Base-by-base conservation (phyloP, 352 stramenopile genomes). In the Pythium guiyangense region DNA sequence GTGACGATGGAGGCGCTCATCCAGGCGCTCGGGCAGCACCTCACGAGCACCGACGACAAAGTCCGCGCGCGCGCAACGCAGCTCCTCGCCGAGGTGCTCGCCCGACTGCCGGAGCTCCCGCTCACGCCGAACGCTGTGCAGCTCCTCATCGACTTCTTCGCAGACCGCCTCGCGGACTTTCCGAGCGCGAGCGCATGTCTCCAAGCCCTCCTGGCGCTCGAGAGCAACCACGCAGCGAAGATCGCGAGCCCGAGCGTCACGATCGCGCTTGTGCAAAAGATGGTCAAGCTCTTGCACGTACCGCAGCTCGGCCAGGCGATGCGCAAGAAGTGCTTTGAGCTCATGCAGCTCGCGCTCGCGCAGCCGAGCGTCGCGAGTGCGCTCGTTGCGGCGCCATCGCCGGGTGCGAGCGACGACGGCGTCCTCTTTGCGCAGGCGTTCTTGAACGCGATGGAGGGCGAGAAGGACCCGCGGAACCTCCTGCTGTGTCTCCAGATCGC, bases 391-490 rank as follows among this genome's bases (percentile, higher is more conserved):
- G 61, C 52, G 14, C 46, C 43, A 12, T 49, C 25, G 9, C 65
- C 49, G 11, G 57, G 57, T 1, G 58, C 69, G 34, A 56, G 68
- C 44, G 70, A 79, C 50, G 63, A 85, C 20, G 84, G 81, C 0
- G 53, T 62, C 10, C 57, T 74, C 31, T 94, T 95, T 57, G 74
- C 85, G 29, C 70, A 78, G 47, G 85, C 73, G 0, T 92, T 96
- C 49, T 62, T 96, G 52, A 80, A 73, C 49, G 80, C 82, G 49
- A 92, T 96, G 78, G 80, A 94, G 54, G 88, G 88, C 35, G 88
- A 97, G 63, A 97, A 97, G 50, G 88, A 97, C 63, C 88, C 88
- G 35, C 85, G 88, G 51, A 96, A 92, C 49, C 52, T 94, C 35
- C 59, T 94, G 52, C 63, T 92, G 26, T 94, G 81, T 46, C 77